Evolutionary conservation across 257 asterid genomes (phyloP), one percentile per base, ranked within the genome.

Genomic region (Paulownia fortunei): DNA sequence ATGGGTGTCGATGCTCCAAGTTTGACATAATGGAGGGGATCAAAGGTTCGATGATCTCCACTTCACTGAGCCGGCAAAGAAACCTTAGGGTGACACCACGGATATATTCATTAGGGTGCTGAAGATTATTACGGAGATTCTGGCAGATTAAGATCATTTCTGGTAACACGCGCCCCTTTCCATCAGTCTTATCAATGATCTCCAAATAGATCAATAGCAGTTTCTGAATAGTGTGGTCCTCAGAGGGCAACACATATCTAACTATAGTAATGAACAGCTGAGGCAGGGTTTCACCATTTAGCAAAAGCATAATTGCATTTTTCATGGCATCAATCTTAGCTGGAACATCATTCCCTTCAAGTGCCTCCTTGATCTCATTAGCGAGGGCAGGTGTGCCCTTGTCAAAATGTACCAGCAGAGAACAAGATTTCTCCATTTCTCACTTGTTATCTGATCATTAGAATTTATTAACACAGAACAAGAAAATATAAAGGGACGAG

Each of bases 341-440:
- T 15, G 90, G 60, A 79, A 82, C 89, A 64, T 93, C 97, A 51
- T 89, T 80, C 71, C 96, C 97, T 84, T 93, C 97, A 32, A 93
- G 98, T 54, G 99, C 96, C 82, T 96, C 98, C 91, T 93, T 96
- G 87, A 95, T 95, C 92, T 95, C 98, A 74, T 93, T 95, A 72
- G 97, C 92, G 30, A 92, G 88, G 51, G 98, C 98, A 10, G 99
- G 91, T 1, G 97, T 87, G 77, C 97, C 96, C 93, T 92, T 95
- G 82, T 95, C 99, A 66, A 91, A 95, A 83, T 95, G 97, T 60
- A 92, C 89, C 79, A 95, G 87, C 84, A 95, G 79, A 44, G 99
- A 80, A 69, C 97, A 92, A 6, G 97, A 91, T 76, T 93, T 93
- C 92, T 95, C 99, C 99, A 94, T 94, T 77, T 61, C 78, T 63